Evolutionary conservation across 441 rosid species (phyloP).

Genomic region (Gossypium lobatum): DNA sequence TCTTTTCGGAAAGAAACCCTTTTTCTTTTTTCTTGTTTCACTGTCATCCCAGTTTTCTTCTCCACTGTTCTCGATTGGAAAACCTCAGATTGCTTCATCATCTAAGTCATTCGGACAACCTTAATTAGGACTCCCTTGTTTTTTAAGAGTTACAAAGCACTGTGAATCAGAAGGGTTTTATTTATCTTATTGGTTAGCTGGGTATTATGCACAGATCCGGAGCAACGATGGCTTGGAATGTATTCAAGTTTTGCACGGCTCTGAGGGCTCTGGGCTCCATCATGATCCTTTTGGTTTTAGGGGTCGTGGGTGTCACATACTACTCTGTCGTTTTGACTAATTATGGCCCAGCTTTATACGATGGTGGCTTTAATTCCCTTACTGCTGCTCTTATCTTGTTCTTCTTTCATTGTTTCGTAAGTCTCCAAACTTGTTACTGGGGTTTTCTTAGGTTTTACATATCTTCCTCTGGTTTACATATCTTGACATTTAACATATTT

Average conservation of each 20-base stretch:
- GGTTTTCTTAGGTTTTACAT: not conserved
- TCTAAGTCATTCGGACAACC: not conserved
- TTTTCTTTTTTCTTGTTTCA: not conserved
- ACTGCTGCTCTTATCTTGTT: constrained; percentile 49
- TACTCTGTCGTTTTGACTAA: constrained; percentile 82
- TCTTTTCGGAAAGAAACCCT: not conserved
- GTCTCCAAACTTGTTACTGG: not conserved
- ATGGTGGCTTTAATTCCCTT: constrained; percentile 56
- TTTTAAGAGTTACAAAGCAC: not conserved
- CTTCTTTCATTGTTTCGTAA: constrained; percentile 73
- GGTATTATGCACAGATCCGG: constrained; percentile 79
- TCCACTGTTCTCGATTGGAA: not conserved
- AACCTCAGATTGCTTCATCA: not conserved
- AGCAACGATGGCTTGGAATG: constrained; percentile 94
- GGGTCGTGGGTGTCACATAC: constrained; percentile 85
- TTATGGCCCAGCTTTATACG: constrained; percentile 67
- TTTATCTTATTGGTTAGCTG: not conserved
- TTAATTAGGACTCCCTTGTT: not conserved
- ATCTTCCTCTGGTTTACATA: not conserved
- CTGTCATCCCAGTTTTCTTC: not conserved
- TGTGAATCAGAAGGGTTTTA: not conserved
- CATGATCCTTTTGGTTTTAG: constrained; percentile 89
- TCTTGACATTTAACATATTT: not conserved
- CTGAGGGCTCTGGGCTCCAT: constrained; percentile 86
- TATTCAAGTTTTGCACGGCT: constrained; percentile 89